Evolutionary conservation across 2,329 filamentous ascomycete species (phyloP).

Genomic region (Cryphonectria naterciae): DNA sequence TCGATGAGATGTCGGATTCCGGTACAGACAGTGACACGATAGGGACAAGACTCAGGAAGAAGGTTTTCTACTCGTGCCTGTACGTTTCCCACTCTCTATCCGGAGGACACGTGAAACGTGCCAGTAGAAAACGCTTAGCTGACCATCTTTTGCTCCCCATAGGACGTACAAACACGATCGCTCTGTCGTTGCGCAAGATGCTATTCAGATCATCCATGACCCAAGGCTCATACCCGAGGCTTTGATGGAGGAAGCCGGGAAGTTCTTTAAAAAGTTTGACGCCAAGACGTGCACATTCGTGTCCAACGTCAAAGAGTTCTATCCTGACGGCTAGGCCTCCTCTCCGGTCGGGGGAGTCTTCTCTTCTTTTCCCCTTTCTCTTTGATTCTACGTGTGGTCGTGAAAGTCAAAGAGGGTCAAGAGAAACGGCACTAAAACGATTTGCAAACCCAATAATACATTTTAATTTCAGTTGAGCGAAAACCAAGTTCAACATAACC

Average conservation of each 20-base stretch:
- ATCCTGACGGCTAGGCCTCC: constrained; percentile 73
- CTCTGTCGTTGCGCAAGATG: constrained; percentile 78
- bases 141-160: constrained; percentile 38
- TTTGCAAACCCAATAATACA: neutral
- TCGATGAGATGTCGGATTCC: constrained; percentile 54
- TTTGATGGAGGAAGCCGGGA: constrained; percentile 74
- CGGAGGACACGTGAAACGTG: neutral
- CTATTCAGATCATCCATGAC: constrained; percentile 67
- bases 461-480: neutral
- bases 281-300: constrained; percentile 68
- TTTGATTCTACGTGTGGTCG: neutral
- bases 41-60: constrained; percentile 58
- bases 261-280: constrained; percentile 89
- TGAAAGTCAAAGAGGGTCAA: neutral
- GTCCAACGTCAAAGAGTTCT: constrained; percentile 79
- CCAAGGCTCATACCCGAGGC: constrained; percentile 52
- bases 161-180: constrained; percentile 66
- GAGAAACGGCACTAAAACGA: neutral
- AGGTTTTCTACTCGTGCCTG: constrained; percentile 87
- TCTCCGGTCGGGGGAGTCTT: neutral
- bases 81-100: constrained; percentile 53
- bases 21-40: constrained; percentile 63
- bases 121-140: constrained; percentile 37
- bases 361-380: too few species aligned
- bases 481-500: neutral